Conservation (phyloP, 2,329 filamentous ascomycete genomes). For the Sporothrix schenckii region DNA sequence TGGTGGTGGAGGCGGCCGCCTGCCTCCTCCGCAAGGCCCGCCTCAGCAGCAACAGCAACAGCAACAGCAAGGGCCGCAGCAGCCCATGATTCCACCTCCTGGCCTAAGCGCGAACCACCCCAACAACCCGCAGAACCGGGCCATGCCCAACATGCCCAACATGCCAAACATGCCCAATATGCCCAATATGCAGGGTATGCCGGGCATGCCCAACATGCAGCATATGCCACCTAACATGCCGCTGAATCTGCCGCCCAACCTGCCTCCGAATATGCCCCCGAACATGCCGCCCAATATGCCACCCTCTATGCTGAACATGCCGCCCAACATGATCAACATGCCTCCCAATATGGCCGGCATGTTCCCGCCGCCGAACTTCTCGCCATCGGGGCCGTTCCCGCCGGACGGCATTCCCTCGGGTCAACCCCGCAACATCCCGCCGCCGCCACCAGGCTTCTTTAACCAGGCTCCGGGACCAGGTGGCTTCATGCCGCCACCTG, state of each 20-base stretch:
- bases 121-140: slow-evolving; percentile 44
- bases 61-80: slow-evolving; percentile 41
- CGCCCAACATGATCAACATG: slow-evolving; percentile 31
- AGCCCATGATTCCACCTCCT: slow-evolving; percentile 62
- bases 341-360: slow-evolving; percentile 32
- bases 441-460: slow-evolving; percentile 62
- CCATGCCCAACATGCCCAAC: slow-evolving; percentile 48
- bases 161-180: slow-evolving; percentile 26
- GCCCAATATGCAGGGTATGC: slow-evolving; percentile 28
- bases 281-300: no score
- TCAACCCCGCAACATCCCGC: slow-evolving; percentile 57
- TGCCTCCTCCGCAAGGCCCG: slow-evolving; percentile 42
- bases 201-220: slow-evolving; percentile 36
- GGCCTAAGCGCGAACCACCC: slow-evolving; percentile 52
- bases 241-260: slow-evolving; percentile 31
- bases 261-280: not conserved
- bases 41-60: slow-evolving; percentile 44
- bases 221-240: slow-evolving; percentile 30
- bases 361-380: slow-evolving; percentile 65
- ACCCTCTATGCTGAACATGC: slow-evolving; percentile 21
- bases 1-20: slow-evolving; percentile 48
- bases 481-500: slow-evolving; percentile 59
- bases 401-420: slow-evolving; percentile 53
- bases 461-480: slow-evolving; percentile 44
- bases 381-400: slow-evolving; percentile 50